Evolutionary conservation across 179 eudicot species (phyloP).

Genomic region (Silene noctiflora): DNA sequence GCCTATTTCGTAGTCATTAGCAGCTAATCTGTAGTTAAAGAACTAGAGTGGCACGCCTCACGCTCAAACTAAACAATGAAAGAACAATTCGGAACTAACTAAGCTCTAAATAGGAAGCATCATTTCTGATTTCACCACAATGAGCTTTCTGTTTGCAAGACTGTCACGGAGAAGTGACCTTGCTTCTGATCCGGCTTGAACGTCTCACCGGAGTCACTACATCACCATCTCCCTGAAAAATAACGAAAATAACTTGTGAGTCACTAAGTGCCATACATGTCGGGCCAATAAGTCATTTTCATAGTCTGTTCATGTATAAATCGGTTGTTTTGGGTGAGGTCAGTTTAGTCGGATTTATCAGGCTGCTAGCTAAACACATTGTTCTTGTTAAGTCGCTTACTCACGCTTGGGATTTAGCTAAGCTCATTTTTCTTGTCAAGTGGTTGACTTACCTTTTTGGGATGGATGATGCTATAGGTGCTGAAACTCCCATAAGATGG

Average conservation of each 20-base stretch:
- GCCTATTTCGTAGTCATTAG: constrained; percentile 7
- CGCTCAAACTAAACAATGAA: not conserved
- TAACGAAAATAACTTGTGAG: constrained; percentile 9
- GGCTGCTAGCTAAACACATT: too few relatives aligned
- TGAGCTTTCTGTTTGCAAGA: not conserved
- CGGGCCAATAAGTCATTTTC: too few relatives aligned
- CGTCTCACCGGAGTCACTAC: constrained; percentile 85
- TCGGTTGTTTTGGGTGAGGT: not conserved
- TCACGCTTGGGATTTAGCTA: constrained; percentile 36
- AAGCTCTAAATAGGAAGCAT: constrained; percentile 11
- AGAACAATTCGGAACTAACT: not conserved
- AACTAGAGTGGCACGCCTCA: too few relatives aligned
- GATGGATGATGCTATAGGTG: constrained; percentile 59
- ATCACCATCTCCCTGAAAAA: constrained; percentile 61
- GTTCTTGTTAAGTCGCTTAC: constrained; percentile 15
- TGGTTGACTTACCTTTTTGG: too few relatives aligned
- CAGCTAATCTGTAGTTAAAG: not conserved
- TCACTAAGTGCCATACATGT: not conserved
- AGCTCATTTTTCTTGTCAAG: too few relatives aligned
- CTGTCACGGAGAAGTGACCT: constrained; percentile 55
- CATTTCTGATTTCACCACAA: not conserved
- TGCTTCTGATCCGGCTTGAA: constrained; percentile 73
- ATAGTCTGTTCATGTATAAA: too few relatives aligned
- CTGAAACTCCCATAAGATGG: constrained; percentile 96
- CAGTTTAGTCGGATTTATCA: not conserved